Conservation (phyloP, 2,329 filamentous ascomycete genomes). For the Exutisphaerella laricina region DNA sequence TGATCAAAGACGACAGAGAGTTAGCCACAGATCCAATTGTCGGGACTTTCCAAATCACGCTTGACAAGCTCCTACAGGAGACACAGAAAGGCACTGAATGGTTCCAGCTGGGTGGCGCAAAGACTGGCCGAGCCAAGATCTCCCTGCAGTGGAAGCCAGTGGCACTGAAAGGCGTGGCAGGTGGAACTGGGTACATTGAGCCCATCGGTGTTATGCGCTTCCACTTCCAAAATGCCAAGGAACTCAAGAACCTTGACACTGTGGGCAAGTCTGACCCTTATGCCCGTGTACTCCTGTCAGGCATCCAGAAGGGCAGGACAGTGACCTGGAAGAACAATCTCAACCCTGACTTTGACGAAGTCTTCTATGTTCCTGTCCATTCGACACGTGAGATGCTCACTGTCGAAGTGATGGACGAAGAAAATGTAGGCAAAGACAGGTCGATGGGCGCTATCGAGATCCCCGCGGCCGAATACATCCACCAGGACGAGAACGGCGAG, state of each 20-base stretch:
- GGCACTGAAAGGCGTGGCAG: conserved; percentile 68
- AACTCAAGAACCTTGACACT: conserved; percentile 87
- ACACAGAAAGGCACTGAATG: conserved; percentile 93
- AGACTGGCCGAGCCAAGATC: conserved; percentile 83
- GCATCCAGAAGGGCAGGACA: conserved; percentile 83
- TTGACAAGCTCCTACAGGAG: conserved; percentile 86
- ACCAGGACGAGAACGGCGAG: conserved; percentile 71
- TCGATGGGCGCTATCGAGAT: conserved; percentile 78
- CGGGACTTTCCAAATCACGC: conserved; percentile 89
- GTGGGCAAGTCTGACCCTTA: conserved; percentile 98
- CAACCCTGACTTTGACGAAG: conserved; percentile 91
- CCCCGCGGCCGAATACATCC: conserved; percentile 69
- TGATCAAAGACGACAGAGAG: conserved; percentile 93
- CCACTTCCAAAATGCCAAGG: conserved; percentile 76
- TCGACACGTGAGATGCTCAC: conserved; percentile 74
- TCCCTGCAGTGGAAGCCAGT: conserved; percentile 94
- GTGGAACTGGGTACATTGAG: conserved; percentile 79
- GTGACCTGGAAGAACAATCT: conserved; percentile 96
- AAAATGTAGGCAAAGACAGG: conserved; percentile 85
- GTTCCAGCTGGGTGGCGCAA: conserved; percentile 80
- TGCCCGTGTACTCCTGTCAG: conserved; percentile 78
- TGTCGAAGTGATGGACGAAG: conserved; percentile 94
- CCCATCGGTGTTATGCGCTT: conserved; percentile 94
- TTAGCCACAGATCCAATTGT: conserved; percentile 75
- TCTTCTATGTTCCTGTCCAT: conserved; percentile 89